Conservation (phyloP, 2,329 filamentous ascomycete species). For the Xylaria sp. region DNA sequence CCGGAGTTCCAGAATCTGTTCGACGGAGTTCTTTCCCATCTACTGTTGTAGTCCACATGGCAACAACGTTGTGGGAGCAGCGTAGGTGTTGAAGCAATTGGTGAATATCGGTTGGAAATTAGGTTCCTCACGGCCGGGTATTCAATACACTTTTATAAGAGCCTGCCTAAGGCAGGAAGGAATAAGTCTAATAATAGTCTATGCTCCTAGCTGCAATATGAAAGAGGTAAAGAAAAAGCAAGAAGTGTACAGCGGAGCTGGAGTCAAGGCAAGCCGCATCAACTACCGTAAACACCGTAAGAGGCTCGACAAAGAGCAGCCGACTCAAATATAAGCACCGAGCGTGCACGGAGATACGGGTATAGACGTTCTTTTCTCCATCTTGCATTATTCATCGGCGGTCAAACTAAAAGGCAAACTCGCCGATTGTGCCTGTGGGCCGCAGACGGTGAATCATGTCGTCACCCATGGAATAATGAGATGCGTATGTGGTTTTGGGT, state of each 20-base stretch:
- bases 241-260: neutral
- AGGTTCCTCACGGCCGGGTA: neutral
- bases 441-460: slow-evolving; percentile 23
- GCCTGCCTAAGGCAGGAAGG: neutral
- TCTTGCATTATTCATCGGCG: slow-evolving; percentile 27
- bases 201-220: neutral
- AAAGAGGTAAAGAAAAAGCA: neutral
- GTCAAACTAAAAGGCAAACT: slow-evolving; percentile 1
- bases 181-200: neutral
- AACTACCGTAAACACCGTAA: neutral
- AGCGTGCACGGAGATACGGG: slow-evolving; percentile 26
- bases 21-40: slow-evolving; percentile 51
- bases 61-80: neutral
- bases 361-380: slow-evolving; percentile 25
- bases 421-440: slow-evolving; percentile 12
- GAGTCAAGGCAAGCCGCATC: neutral
- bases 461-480: slow-evolving; percentile 6
- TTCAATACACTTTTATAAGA: neutral
- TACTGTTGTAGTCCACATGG: slow-evolving; percentile 51
- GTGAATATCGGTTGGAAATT: neutral
- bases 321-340: neutral
- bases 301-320: neutral
- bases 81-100: neutral
- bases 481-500: neutral
- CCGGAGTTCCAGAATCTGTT: slow-evolving; percentile 48